phyloP scores from a whole-genome alignment of 306 rosid genomes.

The Macrotyloma uniflorum region DNA sequence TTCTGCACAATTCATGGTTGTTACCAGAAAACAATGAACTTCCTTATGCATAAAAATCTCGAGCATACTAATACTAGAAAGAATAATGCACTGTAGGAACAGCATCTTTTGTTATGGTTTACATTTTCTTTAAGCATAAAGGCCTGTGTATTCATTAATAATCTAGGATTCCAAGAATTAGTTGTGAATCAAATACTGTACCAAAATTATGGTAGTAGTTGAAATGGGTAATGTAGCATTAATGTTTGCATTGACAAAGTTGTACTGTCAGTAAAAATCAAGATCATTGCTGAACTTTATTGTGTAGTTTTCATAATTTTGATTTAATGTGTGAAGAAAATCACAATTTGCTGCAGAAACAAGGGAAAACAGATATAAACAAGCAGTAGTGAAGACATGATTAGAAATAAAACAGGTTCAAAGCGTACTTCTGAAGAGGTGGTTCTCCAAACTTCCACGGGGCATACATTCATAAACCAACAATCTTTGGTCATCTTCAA shows the following conservation, averaged over 20 bases:
- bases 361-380: constrained; percentile 25
- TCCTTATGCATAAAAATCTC: constrained; percentile 27
- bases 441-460: constrained; percentile 98
- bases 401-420: constrained; percentile 39
- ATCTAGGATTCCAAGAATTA: constrained; percentile 3
- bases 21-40: constrained; percentile 49
- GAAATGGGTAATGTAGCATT: neutral
- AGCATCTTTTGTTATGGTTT: constrained; percentile 6
- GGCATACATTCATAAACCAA: constrained; percentile 94
- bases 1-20: constrained; percentile 62
- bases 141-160: neutral
- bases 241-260: neutral
- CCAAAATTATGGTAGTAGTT: neutral
- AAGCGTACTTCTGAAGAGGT: constrained; percentile 88
- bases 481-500: constrained; percentile 91
- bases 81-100: neutral
- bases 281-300: constrained; percentile 8
- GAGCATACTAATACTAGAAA: neutral
- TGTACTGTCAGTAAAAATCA: constrained; percentile 1
- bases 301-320: neutral
- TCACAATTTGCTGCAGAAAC: constrained; percentile 8
- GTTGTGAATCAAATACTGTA: constrained; percentile 11
- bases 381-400: constrained; percentile 19
- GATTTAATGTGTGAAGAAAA: constrained; percentile 7
- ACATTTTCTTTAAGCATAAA: neutral